A percentile compares a stretch with the other conserved stretches of the same genome.
phyloP scores from a whole-genome alignment of 129 eudicot genomes.

The Artemisia tridentata region DNA sequence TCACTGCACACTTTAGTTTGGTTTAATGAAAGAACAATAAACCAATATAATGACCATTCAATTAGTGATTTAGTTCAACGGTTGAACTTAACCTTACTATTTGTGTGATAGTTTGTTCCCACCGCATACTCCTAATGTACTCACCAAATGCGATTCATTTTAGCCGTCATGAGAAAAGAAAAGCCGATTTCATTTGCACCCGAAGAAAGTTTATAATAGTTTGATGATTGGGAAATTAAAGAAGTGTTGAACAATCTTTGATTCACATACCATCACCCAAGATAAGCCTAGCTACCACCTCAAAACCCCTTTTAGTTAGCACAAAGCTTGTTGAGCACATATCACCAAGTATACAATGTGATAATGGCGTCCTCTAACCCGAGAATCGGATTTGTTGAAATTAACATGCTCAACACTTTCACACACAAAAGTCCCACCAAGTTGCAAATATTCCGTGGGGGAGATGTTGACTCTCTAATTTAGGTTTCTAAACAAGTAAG shows the following conservation, averaged over 20 bases:
- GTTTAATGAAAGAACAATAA: too few species aligned
- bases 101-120: too few species aligned
- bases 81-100: too few species aligned
- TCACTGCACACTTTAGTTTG: too few species aligned
- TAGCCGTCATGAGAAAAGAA: too few species aligned
- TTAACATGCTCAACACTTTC: constrained; percentile 11
- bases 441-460: constrained; percentile 16
- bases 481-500: constrained; percentile 17
- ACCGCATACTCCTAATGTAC: too few species aligned
- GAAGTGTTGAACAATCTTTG: not conserved
- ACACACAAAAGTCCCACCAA: constrained; percentile 20
- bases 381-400: constrained; percentile 12
- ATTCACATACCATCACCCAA: not conserved
- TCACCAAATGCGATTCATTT: too few species aligned
- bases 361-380: constrained; percentile 8
- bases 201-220: too few species aligned
- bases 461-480: constrained; percentile 17
- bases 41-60: too few species aligned
- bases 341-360: not conserved
- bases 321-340: constrained; percentile 19
- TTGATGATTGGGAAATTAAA: too few species aligned
- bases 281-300: not conserved
- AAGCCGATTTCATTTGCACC: too few species aligned
- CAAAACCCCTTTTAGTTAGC: not conserved
- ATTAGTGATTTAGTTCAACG: too few species aligned